Percentiles rank a stretch among this genome's conserved stretches.
phyloP scores from a whole-genome alignment of 2,329 filamentous ascomycete species.

The Colletotrichum cereale region DNA sequence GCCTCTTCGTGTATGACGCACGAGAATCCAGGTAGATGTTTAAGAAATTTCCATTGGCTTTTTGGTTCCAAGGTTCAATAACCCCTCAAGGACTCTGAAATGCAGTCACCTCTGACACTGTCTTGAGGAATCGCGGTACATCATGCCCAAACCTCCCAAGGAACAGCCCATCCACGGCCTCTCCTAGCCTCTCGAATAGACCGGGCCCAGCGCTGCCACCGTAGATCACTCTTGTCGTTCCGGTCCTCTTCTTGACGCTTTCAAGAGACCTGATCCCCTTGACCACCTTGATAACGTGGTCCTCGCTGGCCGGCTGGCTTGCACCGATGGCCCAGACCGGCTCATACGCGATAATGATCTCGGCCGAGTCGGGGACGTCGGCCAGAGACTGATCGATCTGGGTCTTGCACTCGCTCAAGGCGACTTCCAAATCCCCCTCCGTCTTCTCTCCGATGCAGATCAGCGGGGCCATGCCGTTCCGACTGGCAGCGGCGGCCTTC shows the following conservation, averaged over 20 bases:
- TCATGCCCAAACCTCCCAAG: conserved; percentile 86
- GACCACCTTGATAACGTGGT: conserved; percentile 80
- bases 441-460: conserved; percentile 84
- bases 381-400: conserved; percentile 76
- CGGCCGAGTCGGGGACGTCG: conserved; percentile 70
- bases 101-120: conserved; percentile 76
- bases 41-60: background rate
- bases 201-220: conserved; percentile 87
- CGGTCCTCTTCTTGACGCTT: conserved; percentile 63
- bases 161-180: conserved; percentile 83
- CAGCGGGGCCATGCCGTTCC: conserved; percentile 80
- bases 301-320: conserved; percentile 75
- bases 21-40: background rate
- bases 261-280: conserved; percentile 69
- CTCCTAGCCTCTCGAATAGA: conserved; percentile 75
- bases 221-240: conserved; percentile 78
- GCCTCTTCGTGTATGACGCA: background rate
- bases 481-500: conserved; percentile 77
- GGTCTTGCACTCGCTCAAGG: conserved; percentile 73
- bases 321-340: conserved; percentile 92
- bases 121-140: conserved; percentile 76
- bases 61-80: background rate
- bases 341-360: conserved; percentile 86
- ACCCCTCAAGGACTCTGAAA: conserved; percentile 1
- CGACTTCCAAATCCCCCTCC: conserved; percentile 62